Conservation (phyloP, 2,329 filamentous ascomycete genomes). For the Colletotrichum chrysophilum region DNA sequence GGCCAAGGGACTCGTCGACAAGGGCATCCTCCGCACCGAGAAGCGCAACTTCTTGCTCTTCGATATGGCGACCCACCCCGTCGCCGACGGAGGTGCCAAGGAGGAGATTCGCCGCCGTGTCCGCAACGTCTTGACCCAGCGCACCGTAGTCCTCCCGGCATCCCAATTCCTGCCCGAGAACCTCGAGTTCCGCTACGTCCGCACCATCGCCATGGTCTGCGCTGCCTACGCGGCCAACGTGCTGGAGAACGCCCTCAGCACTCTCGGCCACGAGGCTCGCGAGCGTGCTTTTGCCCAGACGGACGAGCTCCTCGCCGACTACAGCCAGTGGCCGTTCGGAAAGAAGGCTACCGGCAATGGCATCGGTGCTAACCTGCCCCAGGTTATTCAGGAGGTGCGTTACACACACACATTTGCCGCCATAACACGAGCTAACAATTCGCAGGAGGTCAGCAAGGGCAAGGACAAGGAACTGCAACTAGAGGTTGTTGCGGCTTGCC, state of each 20-base stretch:
- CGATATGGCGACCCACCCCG: conserved; percentile 99
- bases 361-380: conserved; percentile 90
- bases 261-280: conserved; percentile 89
- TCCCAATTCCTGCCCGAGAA: conserved; percentile 93
- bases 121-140: conserved; percentile 88
- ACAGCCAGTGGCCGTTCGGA: conserved; percentile 97
- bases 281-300: conserved; percentile 97
- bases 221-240: conserved; percentile 98
- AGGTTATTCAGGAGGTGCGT: conserved; percentile 77
- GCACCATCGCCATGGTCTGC: conserved; percentile 96
- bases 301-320: conserved; percentile 93
- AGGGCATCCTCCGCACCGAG: conserved; percentile 96
- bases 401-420: too few species aligned
- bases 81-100: conserved; percentile 95
- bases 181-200: conserved; percentile 90
- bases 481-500: conserved; percentile 94
- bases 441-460: conserved; percentile 77
- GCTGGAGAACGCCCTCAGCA: conserved; percentile 94
- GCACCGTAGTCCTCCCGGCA: conserved; percentile 86
- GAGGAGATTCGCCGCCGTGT: conserved; percentile 95
- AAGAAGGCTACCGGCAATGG: conserved; percentile 80
- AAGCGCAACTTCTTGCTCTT: conserved; percentile 99
- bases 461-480: conserved; percentile 97
- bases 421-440: conserved; percentile 20
- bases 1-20: conserved; percentile 97